Conservation (phyloP, 1,284 basidiomycete genomes). For the Lignosus rhinocerotis region DNA sequence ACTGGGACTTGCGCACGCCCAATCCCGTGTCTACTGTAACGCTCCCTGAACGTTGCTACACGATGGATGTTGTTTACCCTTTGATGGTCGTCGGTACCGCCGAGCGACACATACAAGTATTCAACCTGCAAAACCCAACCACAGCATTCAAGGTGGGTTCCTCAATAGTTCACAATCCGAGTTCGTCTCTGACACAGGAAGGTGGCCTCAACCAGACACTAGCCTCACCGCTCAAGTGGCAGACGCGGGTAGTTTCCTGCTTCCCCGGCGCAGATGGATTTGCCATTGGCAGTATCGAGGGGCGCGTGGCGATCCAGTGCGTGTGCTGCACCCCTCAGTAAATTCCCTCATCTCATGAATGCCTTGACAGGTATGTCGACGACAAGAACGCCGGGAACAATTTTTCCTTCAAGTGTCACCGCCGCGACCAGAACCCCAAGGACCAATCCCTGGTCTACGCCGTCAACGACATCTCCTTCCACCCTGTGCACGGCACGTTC, state of each 20-base stretch:
- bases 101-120: conserved; percentile 87
- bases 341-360: conserved; percentile 1
- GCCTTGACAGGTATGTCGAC: conserved; percentile 65
- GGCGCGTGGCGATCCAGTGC: conserved; percentile 94
- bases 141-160: conserved; percentile 66
- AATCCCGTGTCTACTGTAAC: conserved; percentile 76
- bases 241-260: conserved; percentile 88
- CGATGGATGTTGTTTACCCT: conserved; percentile 81
- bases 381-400: conserved; percentile 80
- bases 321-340: conserved; percentile 29
- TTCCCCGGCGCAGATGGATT: conserved; percentile 84
- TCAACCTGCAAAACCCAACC: conserved; percentile 82
- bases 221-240: conserved; percentile 89
- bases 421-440: conserved; percentile 70
- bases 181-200: not conserved
- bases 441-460: conserved; percentile 85
- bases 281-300: conserved; percentile 93
- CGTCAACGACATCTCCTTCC: conserved; percentile 92
- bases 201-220: conserved; percentile 52
- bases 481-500: conserved; percentile 92
- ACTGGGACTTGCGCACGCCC: conserved; percentile 85
- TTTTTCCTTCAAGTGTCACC: conserved; percentile 97
- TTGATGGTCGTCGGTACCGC: conserved; percentile 96
- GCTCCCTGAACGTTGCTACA: conserved; percentile 89
- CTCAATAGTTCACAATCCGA: not conserved